Evolutionary conservation across 176 grass and related monocot species (phyloP).

Genomic region (Oryza glumipatula): DNA sequence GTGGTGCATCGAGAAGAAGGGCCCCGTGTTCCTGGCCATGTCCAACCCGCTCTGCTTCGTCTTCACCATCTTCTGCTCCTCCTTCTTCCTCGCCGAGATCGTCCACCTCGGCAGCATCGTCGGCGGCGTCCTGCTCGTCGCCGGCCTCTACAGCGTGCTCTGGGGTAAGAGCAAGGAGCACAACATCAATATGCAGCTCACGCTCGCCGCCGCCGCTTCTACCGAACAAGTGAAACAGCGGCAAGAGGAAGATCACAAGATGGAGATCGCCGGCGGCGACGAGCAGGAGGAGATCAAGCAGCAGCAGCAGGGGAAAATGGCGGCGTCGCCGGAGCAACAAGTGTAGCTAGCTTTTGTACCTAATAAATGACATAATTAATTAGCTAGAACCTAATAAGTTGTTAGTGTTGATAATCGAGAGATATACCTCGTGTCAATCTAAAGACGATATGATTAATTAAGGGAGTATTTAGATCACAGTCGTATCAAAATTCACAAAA

Average conservation of each 20-base stretch:
- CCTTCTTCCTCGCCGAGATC: constrained; percentile 52
- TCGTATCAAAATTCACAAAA: too few species aligned
- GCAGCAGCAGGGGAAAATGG: not conserved
- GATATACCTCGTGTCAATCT: too few species aligned
- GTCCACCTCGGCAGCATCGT: constrained; percentile 68
- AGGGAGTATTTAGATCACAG: too few species aligned
- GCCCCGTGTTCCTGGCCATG: constrained; percentile 62
- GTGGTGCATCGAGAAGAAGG: constrained; percentile 72
- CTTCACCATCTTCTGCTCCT: constrained; percentile 58
- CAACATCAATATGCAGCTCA: not conserved
- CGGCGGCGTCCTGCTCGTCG: constrained; percentile 44
- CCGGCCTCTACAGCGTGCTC: constrained; percentile 57
- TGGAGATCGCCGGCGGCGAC: too few species aligned
- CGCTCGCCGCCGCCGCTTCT: too few species aligned
- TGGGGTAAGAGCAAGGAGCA: constrained; percentile 61
- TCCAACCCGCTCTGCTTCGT: constrained; percentile 62
- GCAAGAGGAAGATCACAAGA: too few species aligned
- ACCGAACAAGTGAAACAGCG: too few species aligned
- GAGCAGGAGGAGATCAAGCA: not conserved
- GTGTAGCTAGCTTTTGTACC: not conserved
- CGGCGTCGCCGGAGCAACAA: not conserved
- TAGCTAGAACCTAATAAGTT: not conserved
- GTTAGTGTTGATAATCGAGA: too few species aligned
- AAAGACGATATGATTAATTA: too few species aligned
- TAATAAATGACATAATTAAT: not conserved